Conservation (phyloP, 2,329 filamentous ascomycete species). For the Talaromyces verruculosus region DNA sequence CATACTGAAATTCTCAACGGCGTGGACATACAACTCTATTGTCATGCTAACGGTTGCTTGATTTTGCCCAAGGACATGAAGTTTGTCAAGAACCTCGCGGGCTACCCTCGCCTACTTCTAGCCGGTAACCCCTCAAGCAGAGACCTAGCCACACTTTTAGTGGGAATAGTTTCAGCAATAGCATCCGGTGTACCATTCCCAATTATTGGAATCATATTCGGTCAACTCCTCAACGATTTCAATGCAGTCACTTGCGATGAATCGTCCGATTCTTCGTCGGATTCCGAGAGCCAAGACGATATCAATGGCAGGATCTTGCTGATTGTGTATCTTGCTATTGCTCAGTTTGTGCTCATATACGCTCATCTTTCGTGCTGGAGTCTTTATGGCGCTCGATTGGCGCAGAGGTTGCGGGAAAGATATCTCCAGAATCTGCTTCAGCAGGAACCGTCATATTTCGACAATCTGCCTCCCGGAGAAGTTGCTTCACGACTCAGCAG, state of each 20-base stretch:
- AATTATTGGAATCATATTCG: slow-evolving; percentile 42
- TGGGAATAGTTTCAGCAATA: slow-evolving; percentile 33
- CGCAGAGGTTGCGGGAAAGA: slow-evolving; percentile 60
- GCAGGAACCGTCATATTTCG: slow-evolving; percentile 65
- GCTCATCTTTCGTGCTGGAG: slow-evolving; percentile 64
- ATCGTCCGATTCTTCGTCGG: background rate
- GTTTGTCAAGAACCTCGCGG: slow-evolving; percentile 34
- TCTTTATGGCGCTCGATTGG: slow-evolving; percentile 62
- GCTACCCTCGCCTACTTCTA: slow-evolving; percentile 39
- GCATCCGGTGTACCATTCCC: slow-evolving; percentile 42
- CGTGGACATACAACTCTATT: too few species aligned
- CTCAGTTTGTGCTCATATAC: slow-evolving; percentile 64
- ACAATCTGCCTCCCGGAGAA: slow-evolving; percentile 62
- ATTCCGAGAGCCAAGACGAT: slow-evolving; percentile 14
- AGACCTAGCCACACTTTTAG: slow-evolving; percentile 32
- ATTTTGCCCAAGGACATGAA: slow-evolving; percentile 26
- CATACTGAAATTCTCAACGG: background rate
- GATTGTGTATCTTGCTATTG: slow-evolving; percentile 64
- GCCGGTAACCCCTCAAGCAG: slow-evolving; percentile 38
- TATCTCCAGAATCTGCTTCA: slow-evolving; percentile 60
- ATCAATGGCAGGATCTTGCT: slow-evolving; percentile 55
- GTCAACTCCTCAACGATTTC: slow-evolving; percentile 42
- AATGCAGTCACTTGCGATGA: slow-evolving; percentile 34
- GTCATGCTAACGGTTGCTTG: background rate
- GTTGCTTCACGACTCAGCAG: slow-evolving; percentile 63